Conservation (phyloP, 139 green algal genomes). For the Yamagishiella unicocca region DNA sequence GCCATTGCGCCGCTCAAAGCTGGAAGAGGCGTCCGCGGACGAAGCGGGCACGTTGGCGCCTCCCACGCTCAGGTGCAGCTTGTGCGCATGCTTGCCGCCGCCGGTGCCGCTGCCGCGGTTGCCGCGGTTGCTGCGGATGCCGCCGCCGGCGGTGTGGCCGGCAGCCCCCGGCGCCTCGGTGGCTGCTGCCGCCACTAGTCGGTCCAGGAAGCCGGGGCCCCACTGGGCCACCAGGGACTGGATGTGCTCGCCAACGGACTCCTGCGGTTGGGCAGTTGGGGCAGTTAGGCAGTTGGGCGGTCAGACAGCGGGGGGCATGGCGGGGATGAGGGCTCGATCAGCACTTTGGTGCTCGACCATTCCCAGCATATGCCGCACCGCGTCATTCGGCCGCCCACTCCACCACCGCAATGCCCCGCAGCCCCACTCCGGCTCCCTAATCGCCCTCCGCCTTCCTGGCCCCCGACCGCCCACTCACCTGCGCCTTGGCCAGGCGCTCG, state of each 20-base stretch:
- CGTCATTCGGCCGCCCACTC: too few relatives aligned
- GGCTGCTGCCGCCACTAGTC: neutral
- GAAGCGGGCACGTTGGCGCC: neutral
- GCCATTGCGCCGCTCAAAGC: neutral
- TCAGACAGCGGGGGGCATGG: too few relatives aligned
- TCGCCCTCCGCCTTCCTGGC: too few relatives aligned
- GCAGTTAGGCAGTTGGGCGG: too few relatives aligned
- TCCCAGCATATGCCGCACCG: too few relatives aligned
- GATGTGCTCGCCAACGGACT: conserved; percentile 1
- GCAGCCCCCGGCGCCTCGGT: neutral
- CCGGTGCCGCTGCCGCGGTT: neutral
- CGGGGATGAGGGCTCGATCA: too few relatives aligned
- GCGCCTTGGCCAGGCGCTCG: neutral
- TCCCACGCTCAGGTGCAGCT: neutral
- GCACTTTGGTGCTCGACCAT: too few relatives aligned
- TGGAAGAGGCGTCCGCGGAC: neutral
- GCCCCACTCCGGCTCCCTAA: too few relatives aligned
- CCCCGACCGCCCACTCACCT: too few relatives aligned
- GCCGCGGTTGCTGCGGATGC: neutral
- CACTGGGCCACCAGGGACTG: conserved; percentile 1
- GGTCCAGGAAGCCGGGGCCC: conserved; percentile 34
- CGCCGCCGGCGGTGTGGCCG: neutral
- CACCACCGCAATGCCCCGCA: too few relatives aligned
- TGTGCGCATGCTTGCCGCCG: neutral
- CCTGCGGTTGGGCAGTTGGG: conserved; percentile 10